Conservation (phyloP, 257 asterid genomes). For the Solanum infundibuliforme region DNA sequence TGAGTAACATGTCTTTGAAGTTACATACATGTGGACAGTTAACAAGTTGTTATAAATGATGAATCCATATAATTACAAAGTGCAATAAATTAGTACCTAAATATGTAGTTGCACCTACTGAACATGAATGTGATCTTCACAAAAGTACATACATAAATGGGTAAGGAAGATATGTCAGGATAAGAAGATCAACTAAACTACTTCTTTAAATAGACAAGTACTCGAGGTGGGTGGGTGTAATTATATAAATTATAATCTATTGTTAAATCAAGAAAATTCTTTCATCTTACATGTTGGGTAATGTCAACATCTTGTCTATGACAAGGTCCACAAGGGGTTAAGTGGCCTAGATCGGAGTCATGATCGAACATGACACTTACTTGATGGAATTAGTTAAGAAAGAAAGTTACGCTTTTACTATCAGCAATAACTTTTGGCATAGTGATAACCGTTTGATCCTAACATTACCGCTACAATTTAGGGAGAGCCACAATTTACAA, state of each 20-base stretch:
- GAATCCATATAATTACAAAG: not conserved
- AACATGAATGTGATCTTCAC: not conserved
- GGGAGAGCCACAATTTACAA: too few species aligned
- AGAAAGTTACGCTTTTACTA: not conserved
- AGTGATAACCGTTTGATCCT: too few species aligned
- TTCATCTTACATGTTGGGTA: not conserved
- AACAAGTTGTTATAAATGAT: not conserved
- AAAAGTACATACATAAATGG: not conserved
- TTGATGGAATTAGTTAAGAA: not conserved
- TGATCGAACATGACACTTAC: not conserved
- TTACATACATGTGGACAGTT: not conserved
- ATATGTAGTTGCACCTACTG: not conserved
- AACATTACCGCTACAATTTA: not conserved
- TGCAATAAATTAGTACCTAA: not conserved
- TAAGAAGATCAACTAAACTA: not conserved
- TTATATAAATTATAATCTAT: too few species aligned
- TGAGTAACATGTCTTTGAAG: not conserved
- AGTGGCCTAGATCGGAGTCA: not conserved
- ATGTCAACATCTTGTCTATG: not conserved
- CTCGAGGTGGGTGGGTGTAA: not conserved
- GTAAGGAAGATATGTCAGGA: not conserved
- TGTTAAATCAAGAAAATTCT: not conserved
- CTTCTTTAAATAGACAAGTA: too few species aligned
- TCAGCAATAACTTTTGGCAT: not conserved
- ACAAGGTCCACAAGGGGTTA: too few species aligned